Percentiles rank a stretch among this genome's conserved stretches.
These are phyloP conservation scores for Cryptosporidium viatorum DNA, from an alignment of 169 alveolate genomes.

Conservation along the genomic window DNA sequence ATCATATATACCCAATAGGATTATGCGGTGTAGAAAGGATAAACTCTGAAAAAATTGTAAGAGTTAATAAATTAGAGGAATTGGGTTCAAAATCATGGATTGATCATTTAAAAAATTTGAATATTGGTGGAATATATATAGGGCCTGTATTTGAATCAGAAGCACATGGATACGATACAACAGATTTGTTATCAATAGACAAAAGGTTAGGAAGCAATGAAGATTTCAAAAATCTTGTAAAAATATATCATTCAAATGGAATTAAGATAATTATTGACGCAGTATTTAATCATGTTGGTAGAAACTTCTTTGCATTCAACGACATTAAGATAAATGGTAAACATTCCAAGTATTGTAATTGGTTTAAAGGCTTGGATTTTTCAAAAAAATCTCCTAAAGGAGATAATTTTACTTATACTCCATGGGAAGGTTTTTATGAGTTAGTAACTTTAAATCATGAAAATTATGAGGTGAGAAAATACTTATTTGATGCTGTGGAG, in stretches of 20 bases:
- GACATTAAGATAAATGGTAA: conserved; percentile 36
- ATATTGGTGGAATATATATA: conserved; percentile 66
- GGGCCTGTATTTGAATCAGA: conserved; percentile 67
- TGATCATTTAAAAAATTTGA: conserved; percentile 39
- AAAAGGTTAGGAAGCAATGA: conserved; percentile 43
- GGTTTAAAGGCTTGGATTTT: conserved; percentile 70
- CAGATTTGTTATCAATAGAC: conserved; percentile 42
- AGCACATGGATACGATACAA: conserved; percentile 69
- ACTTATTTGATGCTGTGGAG: conserved; percentile 53
- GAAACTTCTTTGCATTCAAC: conserved; percentile 58
- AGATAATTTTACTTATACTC: conserved; percentile 53
- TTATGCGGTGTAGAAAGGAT: conserved; percentile 40
- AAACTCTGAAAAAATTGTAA: neutral
- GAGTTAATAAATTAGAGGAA: conserved; percentile 28
- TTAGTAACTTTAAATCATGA: conserved; percentile 26
- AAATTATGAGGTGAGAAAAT: conserved; percentile 37
- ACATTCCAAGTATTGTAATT: conserved; percentile 30
- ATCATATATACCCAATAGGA: conserved; percentile 71
- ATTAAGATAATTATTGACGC: conserved; percentile 58
- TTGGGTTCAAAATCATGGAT: conserved; percentile 28
- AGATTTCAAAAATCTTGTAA: conserved; percentile 29
- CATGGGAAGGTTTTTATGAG: conserved; percentile 73
- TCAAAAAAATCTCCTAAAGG: conserved; percentile 39
- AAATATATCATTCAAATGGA: conserved; percentile 46
- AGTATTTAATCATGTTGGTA: conserved; percentile 67